phyloP scores from a whole-genome alignment of 176 grass and related monocot genomes.

The Oryza meyeriana region DNA sequence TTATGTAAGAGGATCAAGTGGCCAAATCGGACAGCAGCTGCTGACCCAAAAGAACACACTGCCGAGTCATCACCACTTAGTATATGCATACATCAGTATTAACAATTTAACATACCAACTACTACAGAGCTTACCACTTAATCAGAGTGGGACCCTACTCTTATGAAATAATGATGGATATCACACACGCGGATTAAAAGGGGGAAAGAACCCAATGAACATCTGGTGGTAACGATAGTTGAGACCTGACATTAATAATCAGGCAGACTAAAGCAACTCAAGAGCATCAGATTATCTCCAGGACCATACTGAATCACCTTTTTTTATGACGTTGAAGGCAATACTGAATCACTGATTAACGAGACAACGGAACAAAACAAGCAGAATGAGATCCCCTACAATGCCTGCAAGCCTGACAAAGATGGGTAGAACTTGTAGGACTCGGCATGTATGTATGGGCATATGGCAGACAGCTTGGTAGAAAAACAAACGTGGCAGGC shows the following conservation, averaged over 20 bases:
- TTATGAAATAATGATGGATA: neutral
- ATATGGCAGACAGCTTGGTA: too few relatives aligned
- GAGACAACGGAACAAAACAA: neutral
- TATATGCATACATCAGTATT: neutral
- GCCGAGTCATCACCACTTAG: slow-evolving; percentile 35
- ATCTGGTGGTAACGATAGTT: too few relatives aligned
- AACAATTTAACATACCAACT: neutral
- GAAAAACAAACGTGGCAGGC: too few relatives aligned
- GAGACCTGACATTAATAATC: too few relatives aligned
- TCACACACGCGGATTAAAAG: neutral
- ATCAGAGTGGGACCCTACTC: neutral
- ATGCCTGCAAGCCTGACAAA: neutral
- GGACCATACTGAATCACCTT: too few relatives aligned
- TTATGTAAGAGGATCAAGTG: slow-evolving; percentile 32
- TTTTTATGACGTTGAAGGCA: too few relatives aligned
- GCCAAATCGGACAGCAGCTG: slow-evolving; percentile 29
- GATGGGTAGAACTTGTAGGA: too few relatives aligned
- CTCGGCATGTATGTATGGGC: too few relatives aligned
- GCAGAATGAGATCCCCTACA: neutral
- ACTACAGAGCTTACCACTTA: neutral
- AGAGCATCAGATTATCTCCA: too few relatives aligned
- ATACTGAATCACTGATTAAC: neutral
- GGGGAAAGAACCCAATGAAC: too few relatives aligned
- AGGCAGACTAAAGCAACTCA: too few relatives aligned
- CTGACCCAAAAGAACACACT: slow-evolving; percentile 43